Evolutionary conservation across 495 filamentous ascomycete genomes (phyloP).

Genomic region (Halenospora varia): DNA sequence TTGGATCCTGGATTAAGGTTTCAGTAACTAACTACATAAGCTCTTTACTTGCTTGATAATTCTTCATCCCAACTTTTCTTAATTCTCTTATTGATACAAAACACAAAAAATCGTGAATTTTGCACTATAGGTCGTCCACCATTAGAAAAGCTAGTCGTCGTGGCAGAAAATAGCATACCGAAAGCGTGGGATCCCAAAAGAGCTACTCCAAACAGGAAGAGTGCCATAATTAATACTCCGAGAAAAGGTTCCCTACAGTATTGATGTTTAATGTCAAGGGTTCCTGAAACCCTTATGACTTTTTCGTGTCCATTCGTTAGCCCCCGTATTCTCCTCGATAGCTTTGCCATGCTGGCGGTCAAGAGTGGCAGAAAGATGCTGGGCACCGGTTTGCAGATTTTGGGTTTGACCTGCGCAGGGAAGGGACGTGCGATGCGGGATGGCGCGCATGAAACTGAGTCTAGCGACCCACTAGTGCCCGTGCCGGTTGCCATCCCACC

Average conservation of each 20-base stretch:
- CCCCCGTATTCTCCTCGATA: background rate
- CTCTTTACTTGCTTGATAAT: background rate
- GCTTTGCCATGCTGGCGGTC: background rate
- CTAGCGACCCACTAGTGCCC: background rate
- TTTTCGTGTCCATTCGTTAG: background rate
- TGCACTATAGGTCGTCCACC: background rate
- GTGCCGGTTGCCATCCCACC: background rate
- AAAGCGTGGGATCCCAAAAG: background rate
- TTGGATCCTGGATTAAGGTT: background rate
- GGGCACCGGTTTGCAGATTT: background rate
- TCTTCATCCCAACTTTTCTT: background rate
- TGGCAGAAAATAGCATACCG: background rate
- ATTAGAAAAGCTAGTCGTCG: background rate
- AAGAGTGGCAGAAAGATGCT: background rate
- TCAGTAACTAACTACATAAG: background rate
- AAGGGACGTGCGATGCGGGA: background rate
- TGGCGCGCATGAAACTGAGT: background rate
- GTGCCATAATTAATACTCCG: background rate
- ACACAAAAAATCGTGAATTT: background rate
- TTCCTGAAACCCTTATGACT: background rate
- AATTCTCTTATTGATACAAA: background rate
- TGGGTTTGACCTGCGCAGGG: background rate
- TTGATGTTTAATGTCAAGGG: background rate
- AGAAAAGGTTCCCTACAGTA: background rate
- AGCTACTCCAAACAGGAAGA: background rate